Evolutionary conservation across 768 basidiomycete species (phyloP), one percentile per base, ranked within the genome.

Genomic region (Auricularia sp.): DNA sequence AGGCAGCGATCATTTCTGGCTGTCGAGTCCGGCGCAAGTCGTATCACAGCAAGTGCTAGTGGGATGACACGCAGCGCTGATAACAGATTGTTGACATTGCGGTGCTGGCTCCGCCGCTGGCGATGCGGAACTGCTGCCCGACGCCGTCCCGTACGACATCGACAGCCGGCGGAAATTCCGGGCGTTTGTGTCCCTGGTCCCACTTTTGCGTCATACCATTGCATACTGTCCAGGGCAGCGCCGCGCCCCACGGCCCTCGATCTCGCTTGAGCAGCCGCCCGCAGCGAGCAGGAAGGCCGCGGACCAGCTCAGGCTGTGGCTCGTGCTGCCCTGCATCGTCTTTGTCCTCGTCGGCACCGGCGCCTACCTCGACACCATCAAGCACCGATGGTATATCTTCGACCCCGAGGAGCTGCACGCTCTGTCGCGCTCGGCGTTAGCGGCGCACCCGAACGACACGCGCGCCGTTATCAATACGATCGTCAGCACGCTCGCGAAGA

Each of bases 331-430:
- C 44, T 64, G 70, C 36, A 29, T 73, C 43, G 36, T 75, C 1
- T 71, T 69, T 29, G 44, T 74, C 3, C 33, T 78, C n/a, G 71
- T 67, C 53, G 74, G 75, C 7, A 67, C 77, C 3, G 84, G 78
- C 60, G 67, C 77, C 21, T 84, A 78, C 77, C 72, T 89, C 43
- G 88, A 90, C 71, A 75, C 75, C 12, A 84, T 88, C 70, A 88
- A 95, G 93, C 80, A 87, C 59, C 85, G 85, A 64, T 98, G 88
- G 85, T 97, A 96, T 74, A 84, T 93, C 64, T 83, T 98, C 65
- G 85, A 92, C 70, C 90, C 88, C 2, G 75, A 76, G 3, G 76
- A 76, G 61, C 77, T 98, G 16, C 89, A 95, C 72, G 77, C 84
- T 66, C 83, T 97, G 39, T 84, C 88, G 12, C 79, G 85, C 71